These are phyloP conservation scores for Penicillium concentricum DNA, from an alignment of 2,329 filamentous ascomycete genomes.

Conservation along the genomic window DNA sequence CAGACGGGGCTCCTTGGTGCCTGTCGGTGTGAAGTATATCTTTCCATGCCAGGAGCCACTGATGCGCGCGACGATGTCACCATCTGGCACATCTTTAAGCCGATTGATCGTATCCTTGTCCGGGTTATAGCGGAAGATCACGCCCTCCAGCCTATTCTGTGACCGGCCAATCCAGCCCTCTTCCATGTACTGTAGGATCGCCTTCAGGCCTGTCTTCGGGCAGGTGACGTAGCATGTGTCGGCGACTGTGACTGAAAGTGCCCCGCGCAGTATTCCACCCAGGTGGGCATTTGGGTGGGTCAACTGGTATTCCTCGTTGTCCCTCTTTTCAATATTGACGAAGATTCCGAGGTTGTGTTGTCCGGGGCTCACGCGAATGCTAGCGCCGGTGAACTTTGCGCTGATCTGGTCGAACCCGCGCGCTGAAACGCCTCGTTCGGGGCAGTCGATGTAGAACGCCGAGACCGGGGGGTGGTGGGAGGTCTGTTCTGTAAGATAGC, in stretches of 20 bases:
- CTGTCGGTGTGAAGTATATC: conserved; percentile 58
- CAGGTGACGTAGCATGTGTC: conserved; percentile 88
- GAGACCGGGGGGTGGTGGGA: conserved; percentile 97
- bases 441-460: conserved; percentile 90
- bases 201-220: conserved; percentile 85
- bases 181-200: conserved; percentile 87
- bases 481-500: conserved; percentile 95
- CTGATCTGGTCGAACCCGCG: conserved; percentile 93
- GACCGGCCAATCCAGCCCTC: conserved; percentile 91
- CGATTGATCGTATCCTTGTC: conserved; percentile 76
- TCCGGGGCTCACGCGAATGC: conserved; percentile 84
- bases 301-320: conserved; percentile 89
- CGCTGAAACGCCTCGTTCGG: conserved; percentile 82
- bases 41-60: conserved; percentile 82
- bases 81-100: conserved; percentile 82
- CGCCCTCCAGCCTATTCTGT: conserved; percentile 87
- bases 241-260: conserved; percentile 85
- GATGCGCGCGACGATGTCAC: conserved; percentile 77
- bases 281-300: conserved; percentile 93
- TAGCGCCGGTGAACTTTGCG: conserved; percentile 96
- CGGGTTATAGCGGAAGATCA: conserved; percentile 87
- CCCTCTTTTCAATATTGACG: conserved; percentile 74
- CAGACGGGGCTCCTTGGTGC: conserved; percentile 57
- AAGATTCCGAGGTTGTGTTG: conserved; percentile 96
- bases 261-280: conserved; percentile 80